Base-by-base conservation (phyloP, 2,329 filamentous ascomycete species). In the Pyrenochaeta sp. region DNA sequence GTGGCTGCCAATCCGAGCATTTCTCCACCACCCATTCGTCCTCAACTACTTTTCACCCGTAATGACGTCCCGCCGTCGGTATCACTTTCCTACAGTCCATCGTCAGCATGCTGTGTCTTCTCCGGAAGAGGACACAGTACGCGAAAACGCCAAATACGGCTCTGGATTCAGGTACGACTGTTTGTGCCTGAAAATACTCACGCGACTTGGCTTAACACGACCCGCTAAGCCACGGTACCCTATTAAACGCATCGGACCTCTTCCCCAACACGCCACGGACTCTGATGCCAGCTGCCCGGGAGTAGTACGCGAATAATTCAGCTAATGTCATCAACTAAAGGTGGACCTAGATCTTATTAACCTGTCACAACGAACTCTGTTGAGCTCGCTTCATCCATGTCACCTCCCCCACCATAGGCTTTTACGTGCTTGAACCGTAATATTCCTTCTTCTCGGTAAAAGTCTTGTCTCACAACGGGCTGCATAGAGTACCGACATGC, bases 61-160 rank as follows among this genome's bases (percentile, higher is more conserved):
- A 46, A 55, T 65, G 58, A 61, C 61, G 58, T 67, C 58, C 53
- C 50, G 43, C 54, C 43, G 37, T 52, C 66, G 64, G 56, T 50
- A 62, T 54, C 3, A 62, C 56, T 36, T 64, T 58, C 52, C 58
- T 45, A 32, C 24, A 39, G 3, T 50, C 40, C 25, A 24, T 56
- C 43, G 52, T 66, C 58, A 64, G 63, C 63, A 59, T 56, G 46
- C 36, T 52, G 39, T 50, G 39, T 50, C 52, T 54, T 43, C 34
- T 45, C 55, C 40, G 50, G 46, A 19, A 51, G 30, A 62, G 45
- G 51, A 56, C 54, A 62, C 54, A 50, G 52, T 54, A 47, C 61
- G 53, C 53, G 32, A 42, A 46, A 46, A 53, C n/a, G 25, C 52
- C 48, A 50, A 19, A 47, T 60, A 42, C 36, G 53, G 50, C 43